A percentile compares a stretch with the other conserved stretches of the same genome.
phyloP scores from a whole-genome alignment of 495 filamentous ascomycete genomes.

The Glarea lozoyensis region DNA sequence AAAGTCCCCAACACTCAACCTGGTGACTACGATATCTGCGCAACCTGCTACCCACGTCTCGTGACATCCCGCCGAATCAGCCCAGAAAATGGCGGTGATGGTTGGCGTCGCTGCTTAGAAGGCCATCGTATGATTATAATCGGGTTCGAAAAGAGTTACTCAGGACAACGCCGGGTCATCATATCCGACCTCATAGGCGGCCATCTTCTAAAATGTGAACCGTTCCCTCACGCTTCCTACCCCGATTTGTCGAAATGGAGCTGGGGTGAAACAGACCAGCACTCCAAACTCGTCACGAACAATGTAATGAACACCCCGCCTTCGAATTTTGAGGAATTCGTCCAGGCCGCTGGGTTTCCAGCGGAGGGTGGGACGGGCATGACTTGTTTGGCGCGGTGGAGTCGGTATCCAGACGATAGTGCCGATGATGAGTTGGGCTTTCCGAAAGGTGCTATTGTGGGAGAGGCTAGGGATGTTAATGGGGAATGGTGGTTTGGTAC shows the following conservation, averaged over 20 bases:
- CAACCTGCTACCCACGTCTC: slow-evolving; percentile 61
- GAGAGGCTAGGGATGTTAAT: slow-evolving; percentile 74
- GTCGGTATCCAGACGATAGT: slow-evolving; percentile 55
- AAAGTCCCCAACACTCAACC: slow-evolving; percentile 40
- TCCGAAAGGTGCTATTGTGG: slow-evolving; percentile 70
- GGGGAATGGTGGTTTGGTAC: slow-evolving; percentile 78
- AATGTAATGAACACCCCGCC: slow-evolving; percentile 33
- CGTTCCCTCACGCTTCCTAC: slow-evolving; percentile 16
- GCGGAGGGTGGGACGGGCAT: slow-evolving; percentile 61
- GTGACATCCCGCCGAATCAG: slow-evolving; percentile 51
- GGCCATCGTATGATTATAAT: slow-evolving; percentile 85
- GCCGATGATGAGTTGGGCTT: slow-evolving; percentile 70
- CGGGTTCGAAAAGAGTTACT: slow-evolving; percentile 55
- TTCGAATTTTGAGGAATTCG: slow-evolving; percentile 4
- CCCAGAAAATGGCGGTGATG: slow-evolving; percentile 62
- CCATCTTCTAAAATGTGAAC: slow-evolving; percentile 46
- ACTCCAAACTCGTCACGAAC: slow-evolving; percentile 13
- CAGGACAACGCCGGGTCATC: slow-evolving; percentile 46
- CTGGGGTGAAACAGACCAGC: slow-evolving; percentile 17
- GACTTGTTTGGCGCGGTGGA: slow-evolving; percentile 55
- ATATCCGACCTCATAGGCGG: slow-evolving; percentile 69
- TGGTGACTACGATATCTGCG: slow-evolving; percentile 81
- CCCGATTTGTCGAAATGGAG: slow-evolving; percentile 17
- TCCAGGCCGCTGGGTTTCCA: slow-evolving; percentile 38
- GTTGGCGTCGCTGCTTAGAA: slow-evolving; percentile 70